A percentile compares a stretch with the other conserved stretches of the same genome.
These are phyloP conservation scores for Hypoxylon sp. DNA, from an alignment of 2,329 filamentous ascomycete genomes.

Conservation along the genomic window DNA sequence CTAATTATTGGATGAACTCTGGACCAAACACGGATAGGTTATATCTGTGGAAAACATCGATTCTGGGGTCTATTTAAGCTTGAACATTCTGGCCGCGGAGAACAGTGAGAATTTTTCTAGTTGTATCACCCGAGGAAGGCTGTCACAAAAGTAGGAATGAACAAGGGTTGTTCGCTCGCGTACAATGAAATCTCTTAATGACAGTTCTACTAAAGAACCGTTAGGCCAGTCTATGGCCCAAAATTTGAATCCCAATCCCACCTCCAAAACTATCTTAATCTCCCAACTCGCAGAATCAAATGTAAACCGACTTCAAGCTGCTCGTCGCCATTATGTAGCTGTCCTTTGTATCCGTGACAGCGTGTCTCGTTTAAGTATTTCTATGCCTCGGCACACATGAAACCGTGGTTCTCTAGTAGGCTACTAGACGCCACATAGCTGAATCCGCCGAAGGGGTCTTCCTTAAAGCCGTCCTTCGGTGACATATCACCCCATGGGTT, in stretches of 20 bases:
- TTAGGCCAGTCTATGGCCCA: slow-evolving; percentile 5
- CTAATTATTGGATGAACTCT: slow-evolving; percentile 1
- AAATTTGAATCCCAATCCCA: slow-evolving; percentile 9
- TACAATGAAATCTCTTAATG: neutral
- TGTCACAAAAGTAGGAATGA: slow-evolving; percentile 1
- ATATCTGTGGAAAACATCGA: neutral
- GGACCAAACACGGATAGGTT: neutral
- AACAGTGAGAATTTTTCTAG: neutral
- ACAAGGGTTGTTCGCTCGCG: neutral
- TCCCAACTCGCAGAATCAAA: slow-evolving; percentile 1
- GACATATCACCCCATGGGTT: slow-evolving; percentile 59
- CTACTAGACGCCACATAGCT: slow-evolving; percentile 74
- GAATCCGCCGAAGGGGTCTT: slow-evolving; percentile 74
- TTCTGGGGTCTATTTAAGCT: neutral
- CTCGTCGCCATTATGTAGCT: neutral
- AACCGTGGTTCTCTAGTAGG: slow-evolving; percentile 65
- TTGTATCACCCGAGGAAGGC: neutral
- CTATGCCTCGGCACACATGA: slow-evolving; percentile 26
- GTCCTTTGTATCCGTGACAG: neutral
- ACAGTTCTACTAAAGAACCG: slow-evolving; percentile 4
- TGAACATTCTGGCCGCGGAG: no score
- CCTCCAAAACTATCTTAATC: slow-evolving; percentile 4
- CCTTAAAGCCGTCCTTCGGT: slow-evolving; percentile 59
- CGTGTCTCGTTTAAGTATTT: neutral
- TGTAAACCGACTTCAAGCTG: slow-evolving; percentile 7